phyloP scores from a whole-genome alignment of 1,284 basidiomycete genomes.

The Lentinula novae-zelandiae region DNA sequence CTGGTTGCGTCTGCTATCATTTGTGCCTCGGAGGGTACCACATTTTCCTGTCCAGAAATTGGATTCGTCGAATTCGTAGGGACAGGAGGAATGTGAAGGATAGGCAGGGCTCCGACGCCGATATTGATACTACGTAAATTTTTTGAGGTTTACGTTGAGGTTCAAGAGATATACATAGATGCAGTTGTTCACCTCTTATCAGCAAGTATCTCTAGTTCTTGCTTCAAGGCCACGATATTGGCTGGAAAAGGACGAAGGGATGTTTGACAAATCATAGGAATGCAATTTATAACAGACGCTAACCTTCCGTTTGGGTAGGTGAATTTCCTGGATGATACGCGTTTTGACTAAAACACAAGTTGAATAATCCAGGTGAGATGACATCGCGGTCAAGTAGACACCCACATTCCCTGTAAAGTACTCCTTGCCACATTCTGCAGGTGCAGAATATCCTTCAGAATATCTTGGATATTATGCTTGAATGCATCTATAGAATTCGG shows the following conservation, averaged over 20 bases:
- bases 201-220: constrained; percentile 38
- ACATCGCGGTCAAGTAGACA: constrained; percentile 5
- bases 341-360: constrained; percentile 36
- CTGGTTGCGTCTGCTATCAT: constrained; percentile 26
- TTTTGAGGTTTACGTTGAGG: not conserved
- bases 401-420: constrained; percentile 49
- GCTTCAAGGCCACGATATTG: constrained; percentile 41
- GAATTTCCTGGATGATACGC: constrained; percentile 48
- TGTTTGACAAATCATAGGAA: not conserved
- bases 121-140: constrained; percentile 26
- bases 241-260: constrained; percentile 25
- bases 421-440: constrained; percentile 41
- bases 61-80: constrained; percentile 15
- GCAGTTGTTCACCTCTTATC: constrained; percentile 33
- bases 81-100: constrained; percentile 19
- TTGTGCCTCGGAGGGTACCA: constrained; percentile 28
- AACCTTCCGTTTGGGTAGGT: constrained; percentile 47
- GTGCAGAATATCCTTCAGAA: constrained; percentile 39
- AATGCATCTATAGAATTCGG: constrained; percentile 52
- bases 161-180: not conserved
- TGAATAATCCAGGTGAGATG: not conserved
- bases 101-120: constrained; percentile 46
- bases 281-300: constrained; percentile 7
- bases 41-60: not conserved
- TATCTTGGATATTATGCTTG: constrained; percentile 48